phyloP scores from a whole-genome alignment of 352 stramenopile species.

The Globisporangium spinosum region DNA sequence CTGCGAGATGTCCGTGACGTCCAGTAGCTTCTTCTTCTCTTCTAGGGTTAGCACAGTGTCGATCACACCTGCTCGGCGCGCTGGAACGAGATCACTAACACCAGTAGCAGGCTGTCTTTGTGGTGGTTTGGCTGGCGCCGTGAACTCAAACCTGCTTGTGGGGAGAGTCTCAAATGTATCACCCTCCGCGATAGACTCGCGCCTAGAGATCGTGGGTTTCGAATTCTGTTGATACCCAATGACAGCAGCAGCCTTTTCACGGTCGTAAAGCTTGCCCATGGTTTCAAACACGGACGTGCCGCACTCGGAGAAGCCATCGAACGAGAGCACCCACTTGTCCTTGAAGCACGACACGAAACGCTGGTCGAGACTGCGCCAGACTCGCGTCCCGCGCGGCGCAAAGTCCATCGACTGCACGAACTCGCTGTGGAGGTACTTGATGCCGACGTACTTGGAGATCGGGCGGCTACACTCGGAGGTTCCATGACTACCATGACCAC shows the following conservation, averaged over 20 bases:
- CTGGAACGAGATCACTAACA: not conserved
- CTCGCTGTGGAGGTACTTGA: conserved; percentile 28
- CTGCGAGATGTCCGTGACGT: conserved; percentile 20
- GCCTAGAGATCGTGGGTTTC: not conserved
- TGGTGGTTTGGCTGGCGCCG: not conserved
- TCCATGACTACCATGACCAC: not conserved
- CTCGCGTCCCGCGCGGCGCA: conserved; percentile 8
- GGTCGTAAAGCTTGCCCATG: conserved; percentile 25
- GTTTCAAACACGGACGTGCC: conserved; percentile 27
- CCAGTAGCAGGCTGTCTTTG: not conserved
- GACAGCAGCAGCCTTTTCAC: conserved; percentile 10
- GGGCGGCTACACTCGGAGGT: not conserved
- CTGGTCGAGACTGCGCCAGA: conserved; percentile 23
- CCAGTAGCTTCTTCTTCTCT: conserved; percentile 22
- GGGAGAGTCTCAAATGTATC: not conserved
- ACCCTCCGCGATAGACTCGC: not conserved
- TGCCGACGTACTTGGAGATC: conserved; percentile 17
- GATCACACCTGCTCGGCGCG: conserved; percentile 5
- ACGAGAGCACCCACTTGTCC: conserved; percentile 19
- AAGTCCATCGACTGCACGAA: conserved; percentile 24
- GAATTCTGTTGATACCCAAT: not conserved
- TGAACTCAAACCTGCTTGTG: not conserved
- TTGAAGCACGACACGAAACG: conserved; percentile 21
- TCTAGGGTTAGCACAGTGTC: conserved; percentile 20
- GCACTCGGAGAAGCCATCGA: conserved; percentile 27